Evolutionary conservation across 2,329 filamentous ascomycete species (phyloP).

Genomic region (Plenodomus lindquistii): DNA sequence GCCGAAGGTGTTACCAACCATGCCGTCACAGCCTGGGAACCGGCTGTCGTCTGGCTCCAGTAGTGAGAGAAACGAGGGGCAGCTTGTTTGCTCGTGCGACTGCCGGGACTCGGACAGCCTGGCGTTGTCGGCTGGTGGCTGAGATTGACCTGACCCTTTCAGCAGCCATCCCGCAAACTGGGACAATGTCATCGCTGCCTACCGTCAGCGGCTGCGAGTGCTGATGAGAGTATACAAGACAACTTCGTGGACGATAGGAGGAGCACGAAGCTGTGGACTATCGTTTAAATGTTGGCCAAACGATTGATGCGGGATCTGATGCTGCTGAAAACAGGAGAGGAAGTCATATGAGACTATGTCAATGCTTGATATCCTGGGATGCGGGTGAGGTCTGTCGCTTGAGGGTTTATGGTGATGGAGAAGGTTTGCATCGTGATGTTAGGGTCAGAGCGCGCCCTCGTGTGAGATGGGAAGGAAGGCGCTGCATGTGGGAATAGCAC

Average conservation of each 20-base stretch:
- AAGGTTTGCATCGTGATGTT: slow-evolving; percentile 22
- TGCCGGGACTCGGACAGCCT: slow-evolving; percentile 14
- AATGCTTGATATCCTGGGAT: slow-evolving; percentile 43
- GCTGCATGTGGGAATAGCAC: background rate
- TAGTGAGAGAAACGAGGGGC: slow-evolving; percentile 12
- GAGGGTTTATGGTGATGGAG: background rate
- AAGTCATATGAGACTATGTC: slow-evolving; percentile 46
- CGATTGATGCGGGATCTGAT: slow-evolving; percentile 41
- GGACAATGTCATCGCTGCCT: slow-evolving; percentile 34
- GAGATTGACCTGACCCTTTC: slow-evolving; percentile 40
- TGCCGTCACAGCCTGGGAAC: slow-evolving; percentile 22
- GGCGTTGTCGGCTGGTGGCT: slow-evolving; percentile 26
- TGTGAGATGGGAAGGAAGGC: slow-evolving; percentile 10
- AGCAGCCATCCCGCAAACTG: slow-evolving; percentile 39
- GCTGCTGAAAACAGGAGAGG: slow-evolving; percentile 39
- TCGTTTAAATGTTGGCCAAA: slow-evolving; percentile 35
- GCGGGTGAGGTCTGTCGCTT: slow-evolving; percentile 28
- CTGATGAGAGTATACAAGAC: slow-evolving; percentile 5
- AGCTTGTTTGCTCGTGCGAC: slow-evolving; percentile 21
- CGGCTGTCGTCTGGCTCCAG: slow-evolving; percentile 15
- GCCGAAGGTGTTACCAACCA: slow-evolving; percentile 28
- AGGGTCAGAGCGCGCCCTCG: background rate
- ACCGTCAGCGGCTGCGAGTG: slow-evolving; percentile 22
- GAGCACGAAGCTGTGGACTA: slow-evolving; percentile 27
- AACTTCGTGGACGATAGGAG: slow-evolving; percentile 26